Base-by-base conservation (phyloP, 2,329 filamentous ascomycete genomes). In the Cladosporium colombiae region DNA sequence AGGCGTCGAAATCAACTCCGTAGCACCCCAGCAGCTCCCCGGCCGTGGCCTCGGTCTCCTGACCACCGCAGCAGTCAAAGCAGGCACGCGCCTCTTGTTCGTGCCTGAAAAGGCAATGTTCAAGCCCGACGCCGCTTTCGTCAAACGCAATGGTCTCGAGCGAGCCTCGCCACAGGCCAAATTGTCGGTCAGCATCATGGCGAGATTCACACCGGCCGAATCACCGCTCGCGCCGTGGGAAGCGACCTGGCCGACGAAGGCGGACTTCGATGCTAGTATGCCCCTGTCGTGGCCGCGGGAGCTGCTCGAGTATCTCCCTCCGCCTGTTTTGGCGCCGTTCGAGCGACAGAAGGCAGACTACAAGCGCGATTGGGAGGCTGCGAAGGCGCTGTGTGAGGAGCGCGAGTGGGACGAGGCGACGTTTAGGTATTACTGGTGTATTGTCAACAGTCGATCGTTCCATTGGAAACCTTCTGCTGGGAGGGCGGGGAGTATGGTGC, bases 21-120 rank as follows among this genome's bases (percentile, higher is more conserved):
- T 96, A 57, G 81, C 81, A 2, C 88, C 92, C 5, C 84, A 87
- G 49, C 81, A 81, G 46, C 88, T 96, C 18, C 85, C 88, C 6
- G 90, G 88, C 1, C 84, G 90, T 64, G 93, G 93, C 31, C 85
- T 95, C 62, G 93, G 93, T 56, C 88, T 97, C 65, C 83, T 93
- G 60, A 89, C 92, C 5, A 88, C 86, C 14, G 83, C 85, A 31
- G 79, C 84, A 16, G 83, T 95, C 67, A 80, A 89, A 79, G 80
- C 83, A 77, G 83, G 82, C 64, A 85, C 91, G 67, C 78, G 81
- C 8, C 78, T 95, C 60, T 82, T 94, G 6, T 82, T 83, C 65
- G 86, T 95, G 0, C 91, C 90, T 11, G 82, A 84, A 49, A 77
- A 79, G 57, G 83, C 86, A 31, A 86, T 95, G 61, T 81, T 92